Conservation (phyloP, 2,329 filamentous ascomycete genomes). For the Aspergillus alliaceus region DNA sequence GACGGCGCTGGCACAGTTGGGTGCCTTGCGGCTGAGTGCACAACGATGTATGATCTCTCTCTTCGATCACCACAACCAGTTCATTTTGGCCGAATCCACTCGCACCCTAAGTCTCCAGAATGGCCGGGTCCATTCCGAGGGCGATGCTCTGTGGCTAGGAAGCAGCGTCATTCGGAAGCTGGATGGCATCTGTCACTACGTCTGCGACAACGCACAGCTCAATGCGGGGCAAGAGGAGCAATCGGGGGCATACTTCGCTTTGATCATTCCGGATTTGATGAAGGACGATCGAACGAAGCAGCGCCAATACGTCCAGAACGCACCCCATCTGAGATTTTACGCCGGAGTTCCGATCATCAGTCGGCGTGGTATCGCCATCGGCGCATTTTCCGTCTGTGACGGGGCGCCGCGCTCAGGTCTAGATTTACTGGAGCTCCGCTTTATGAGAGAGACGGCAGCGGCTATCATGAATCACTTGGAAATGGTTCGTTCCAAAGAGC, state of each 20-base stretch:
- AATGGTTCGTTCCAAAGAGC: slow-evolving; percentile 51
- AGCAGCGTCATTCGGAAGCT: slow-evolving; percentile 30
- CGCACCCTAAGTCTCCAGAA: slow-evolving; percentile 38
- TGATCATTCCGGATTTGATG: slow-evolving; percentile 34
- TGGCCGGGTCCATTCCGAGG: slow-evolving; percentile 16
- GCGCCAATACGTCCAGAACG: slow-evolving; percentile 23
- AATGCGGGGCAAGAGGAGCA: not conserved
- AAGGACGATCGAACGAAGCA: slow-evolving; percentile 32
- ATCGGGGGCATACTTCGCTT: not conserved
- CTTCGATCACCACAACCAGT: slow-evolving; percentile 51
- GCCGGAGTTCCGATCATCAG: slow-evolving; percentile 60
- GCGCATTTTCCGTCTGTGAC: slow-evolving; percentile 60
- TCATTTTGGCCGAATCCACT: slow-evolving; percentile 55
- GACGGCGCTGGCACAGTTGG: slow-evolving; percentile 54
- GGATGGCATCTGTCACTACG: slow-evolving; percentile 27
- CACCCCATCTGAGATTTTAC: slow-evolving; percentile 46
- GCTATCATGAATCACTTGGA: slow-evolving; percentile 61
- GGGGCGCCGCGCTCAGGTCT: slow-evolving; percentile 37
- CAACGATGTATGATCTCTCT: slow-evolving; percentile 51
- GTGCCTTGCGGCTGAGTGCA: slow-evolving; percentile 44
- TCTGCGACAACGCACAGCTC: slow-evolving; percentile 8
- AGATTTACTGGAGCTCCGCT: slow-evolving; percentile 46
- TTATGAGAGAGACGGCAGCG: slow-evolving; percentile 57
- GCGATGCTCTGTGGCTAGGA: slow-evolving; percentile 30
- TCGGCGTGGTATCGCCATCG: slow-evolving; percentile 55